These are phyloP conservation scores for Boletus pseudopeckii DNA, from an alignment of 768 basidiomycete genomes.

Conservation along the genomic window DNA sequence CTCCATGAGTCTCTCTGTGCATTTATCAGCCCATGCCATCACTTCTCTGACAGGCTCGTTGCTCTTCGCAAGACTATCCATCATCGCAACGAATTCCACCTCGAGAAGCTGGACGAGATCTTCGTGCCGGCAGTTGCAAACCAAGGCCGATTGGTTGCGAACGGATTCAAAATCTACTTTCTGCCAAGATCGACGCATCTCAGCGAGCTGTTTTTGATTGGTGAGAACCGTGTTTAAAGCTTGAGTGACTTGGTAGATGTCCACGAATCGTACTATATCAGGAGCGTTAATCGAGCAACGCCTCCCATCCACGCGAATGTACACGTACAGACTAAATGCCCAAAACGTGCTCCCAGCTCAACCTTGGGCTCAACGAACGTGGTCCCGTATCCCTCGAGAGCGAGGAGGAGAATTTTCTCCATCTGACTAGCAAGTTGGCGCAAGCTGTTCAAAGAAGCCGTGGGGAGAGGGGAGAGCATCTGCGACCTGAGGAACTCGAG, in stretches of 20 bases:
- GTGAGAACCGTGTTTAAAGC: constrained; percentile 85
- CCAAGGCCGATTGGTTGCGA: constrained; percentile 87
- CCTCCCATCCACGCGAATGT: not conserved
- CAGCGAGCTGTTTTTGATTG: constrained; percentile 78
- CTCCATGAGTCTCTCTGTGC: constrained; percentile 81
- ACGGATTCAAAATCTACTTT: constrained; percentile 90
- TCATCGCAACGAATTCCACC: constrained; percentile 75
- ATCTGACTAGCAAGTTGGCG: constrained; percentile 86
- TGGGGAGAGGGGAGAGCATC: constrained; percentile 74
- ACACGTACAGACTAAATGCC: constrained; percentile 80
- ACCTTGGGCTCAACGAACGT: constrained; percentile 92
- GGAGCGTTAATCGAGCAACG: constrained; percentile 6
- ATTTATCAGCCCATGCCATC: constrained; percentile 90
- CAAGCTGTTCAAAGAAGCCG: constrained; percentile 63
- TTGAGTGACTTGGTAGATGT: constrained; percentile 90
- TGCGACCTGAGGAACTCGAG: constrained; percentile 81
- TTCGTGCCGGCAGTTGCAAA: constrained; percentile 90
- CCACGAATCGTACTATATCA: constrained; percentile 75
- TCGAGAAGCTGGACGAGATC: constrained; percentile 82
- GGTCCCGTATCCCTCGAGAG: constrained; percentile 79
- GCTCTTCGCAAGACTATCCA: constrained; percentile 70
- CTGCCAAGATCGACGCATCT: constrained; percentile 86
- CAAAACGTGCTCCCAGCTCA: constrained; percentile 86
- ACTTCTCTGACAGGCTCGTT: constrained; percentile 80
- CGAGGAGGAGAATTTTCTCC: constrained; percentile 83